Evolutionary conservation across 2,329 filamentous ascomycete species (phyloP).

Genomic region (Talaromyces sp.): DNA sequence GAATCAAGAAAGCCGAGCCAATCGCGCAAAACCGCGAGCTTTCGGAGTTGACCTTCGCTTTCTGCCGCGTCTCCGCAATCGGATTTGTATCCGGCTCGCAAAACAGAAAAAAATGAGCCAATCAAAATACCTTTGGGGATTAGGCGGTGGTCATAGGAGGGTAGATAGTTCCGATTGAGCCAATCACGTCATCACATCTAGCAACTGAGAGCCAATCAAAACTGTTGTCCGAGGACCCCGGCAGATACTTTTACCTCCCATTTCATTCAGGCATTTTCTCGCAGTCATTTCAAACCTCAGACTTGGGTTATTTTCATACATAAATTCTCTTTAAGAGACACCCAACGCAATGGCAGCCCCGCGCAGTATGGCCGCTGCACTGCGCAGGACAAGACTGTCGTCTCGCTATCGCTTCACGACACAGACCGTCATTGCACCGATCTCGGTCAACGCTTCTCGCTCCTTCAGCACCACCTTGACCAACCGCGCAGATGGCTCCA

Average conservation of each 20-base stretch:
- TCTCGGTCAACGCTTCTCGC: slow-evolving; percentile 15
- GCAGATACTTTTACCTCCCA: neutral
- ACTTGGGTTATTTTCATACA: neutral
- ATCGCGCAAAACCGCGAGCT: no score
- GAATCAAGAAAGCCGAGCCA: no score
- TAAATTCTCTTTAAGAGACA: neutral
- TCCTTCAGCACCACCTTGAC: slow-evolving; percentile 31
- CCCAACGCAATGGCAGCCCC: slow-evolving; percentile 11
- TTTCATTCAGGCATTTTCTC: neutral
- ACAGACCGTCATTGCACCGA: slow-evolving; percentile 8
- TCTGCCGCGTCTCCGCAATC: neutral
- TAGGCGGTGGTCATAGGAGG: neutral
- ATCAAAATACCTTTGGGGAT: neutral
- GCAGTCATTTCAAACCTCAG: neutral
- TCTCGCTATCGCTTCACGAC: slow-evolving; percentile 4
- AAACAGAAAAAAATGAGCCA: neutral
- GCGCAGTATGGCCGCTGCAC: slow-evolving; percentile 11
- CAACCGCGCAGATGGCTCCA: slow-evolving; percentile 26
- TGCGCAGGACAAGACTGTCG: slow-evolving; percentile 15
- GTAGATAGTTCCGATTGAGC: neutral
- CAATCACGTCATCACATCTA: neutral
- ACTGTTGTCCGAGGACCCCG: neutral
- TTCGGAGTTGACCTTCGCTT: neutral
- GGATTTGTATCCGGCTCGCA: neutral
- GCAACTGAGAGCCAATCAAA: neutral